Evolutionary conservation across 495 filamentous ascomycete species (phyloP).

Genomic region (Aspergillus diversus): DNA sequence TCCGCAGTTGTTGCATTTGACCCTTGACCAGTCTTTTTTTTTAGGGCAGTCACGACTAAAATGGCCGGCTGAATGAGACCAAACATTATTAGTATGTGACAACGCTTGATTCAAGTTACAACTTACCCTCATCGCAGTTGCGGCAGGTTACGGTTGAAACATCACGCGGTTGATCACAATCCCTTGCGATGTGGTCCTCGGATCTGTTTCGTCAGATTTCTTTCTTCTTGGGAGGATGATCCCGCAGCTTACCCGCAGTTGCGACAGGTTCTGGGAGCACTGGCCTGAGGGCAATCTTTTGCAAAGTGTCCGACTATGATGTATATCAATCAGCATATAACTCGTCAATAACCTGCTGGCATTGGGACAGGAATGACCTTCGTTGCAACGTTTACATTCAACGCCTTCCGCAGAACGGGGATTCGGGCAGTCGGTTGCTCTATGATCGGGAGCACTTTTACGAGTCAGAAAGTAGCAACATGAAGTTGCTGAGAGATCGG

Average conservation of each 20-base stretch:
- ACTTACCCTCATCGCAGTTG: conserved; percentile 66
- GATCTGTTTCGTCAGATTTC: conserved; percentile 35
- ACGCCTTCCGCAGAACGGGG: conserved; percentile 72
- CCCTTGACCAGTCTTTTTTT: conserved; percentile 72
- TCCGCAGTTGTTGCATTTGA: conserved; percentile 77
- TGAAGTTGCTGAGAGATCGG: background rate
- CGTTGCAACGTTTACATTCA: conserved; percentile 78
- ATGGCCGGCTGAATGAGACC: conserved; percentile 61
- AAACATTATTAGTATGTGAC: background rate
- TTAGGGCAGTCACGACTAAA: conserved; percentile 71
- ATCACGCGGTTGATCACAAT: conserved; percentile 58
- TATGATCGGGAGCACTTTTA: conserved; percentile 58
- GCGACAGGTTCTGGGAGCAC: conserved; percentile 57
- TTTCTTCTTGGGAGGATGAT: background rate
- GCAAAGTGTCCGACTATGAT: conserved; percentile 81
- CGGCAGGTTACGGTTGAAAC: conserved; percentile 59
- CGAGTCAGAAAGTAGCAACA: background rate
- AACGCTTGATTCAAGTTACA: background rate
- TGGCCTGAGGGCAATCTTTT: conserved; percentile 72
- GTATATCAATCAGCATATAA: background rate
- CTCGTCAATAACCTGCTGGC: background rate
- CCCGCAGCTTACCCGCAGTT: conserved; percentile 60
- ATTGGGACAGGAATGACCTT: conserved; percentile 53
- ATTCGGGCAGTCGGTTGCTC: conserved; percentile 64
- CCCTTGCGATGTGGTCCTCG: conserved; percentile 57